These are phyloP conservation scores for Amaranthus tricolor DNA, from an alignment of 179 eudicot species.

Conservation along the genomic window DNA sequence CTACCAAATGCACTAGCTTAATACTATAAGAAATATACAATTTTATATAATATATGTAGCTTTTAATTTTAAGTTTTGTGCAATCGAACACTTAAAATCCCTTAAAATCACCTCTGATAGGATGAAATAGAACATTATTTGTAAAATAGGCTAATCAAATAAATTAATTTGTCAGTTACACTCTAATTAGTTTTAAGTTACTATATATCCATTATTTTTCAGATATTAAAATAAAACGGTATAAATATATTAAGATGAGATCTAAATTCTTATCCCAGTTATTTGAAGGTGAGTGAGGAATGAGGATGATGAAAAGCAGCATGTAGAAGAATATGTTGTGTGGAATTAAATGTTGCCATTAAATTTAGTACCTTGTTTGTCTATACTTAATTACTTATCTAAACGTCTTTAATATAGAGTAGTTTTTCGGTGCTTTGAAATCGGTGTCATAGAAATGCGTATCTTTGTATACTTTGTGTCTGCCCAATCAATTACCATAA, in stretches of 20 bases:
- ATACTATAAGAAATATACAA: too few relatives aligned
- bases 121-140: too few relatives aligned
- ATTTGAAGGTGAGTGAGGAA: not conserved
- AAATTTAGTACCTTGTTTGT: constrained; percentile 21
- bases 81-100: too few relatives aligned
- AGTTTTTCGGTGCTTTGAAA: constrained; percentile 19
- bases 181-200: not conserved
- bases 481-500: constrained; percentile 10
- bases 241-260: not conserved
- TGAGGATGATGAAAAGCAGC: constrained; percentile 10
- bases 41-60: too few relatives aligned
- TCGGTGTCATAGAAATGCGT: constrained; percentile 21
- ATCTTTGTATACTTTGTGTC: constrained; percentile 25
- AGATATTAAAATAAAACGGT: not conserved
- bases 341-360: not conserved
- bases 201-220: constrained; percentile 1
- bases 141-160: not conserved
- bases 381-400: constrained; percentile 5
- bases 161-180: constrained; percentile 7
- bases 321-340: constrained; percentile 3
- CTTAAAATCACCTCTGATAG: too few relatives aligned
- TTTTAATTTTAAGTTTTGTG: too few relatives aligned
- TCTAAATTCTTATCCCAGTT: not conserved
- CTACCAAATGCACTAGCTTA: too few relatives aligned
- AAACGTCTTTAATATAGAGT: constrained; percentile 12